A percentile compares a stretch with the other conserved stretches of the same genome.
Evolutionary conservation across 192 early-diverging fungal species (phyloP).

Genomic region (Coemansia sp.): DNA sequence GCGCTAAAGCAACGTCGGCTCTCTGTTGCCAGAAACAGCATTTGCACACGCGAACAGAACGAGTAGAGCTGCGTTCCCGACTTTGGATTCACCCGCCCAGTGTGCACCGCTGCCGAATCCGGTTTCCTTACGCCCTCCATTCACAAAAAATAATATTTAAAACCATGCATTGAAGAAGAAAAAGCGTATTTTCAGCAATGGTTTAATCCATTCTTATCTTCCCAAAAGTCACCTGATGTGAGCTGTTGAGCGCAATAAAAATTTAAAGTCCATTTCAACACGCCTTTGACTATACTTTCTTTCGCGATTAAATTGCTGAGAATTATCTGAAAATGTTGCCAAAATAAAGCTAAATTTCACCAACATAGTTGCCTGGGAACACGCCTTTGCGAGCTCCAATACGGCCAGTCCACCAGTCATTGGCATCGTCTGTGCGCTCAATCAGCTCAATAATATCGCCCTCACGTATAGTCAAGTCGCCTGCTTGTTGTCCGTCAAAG

Average conservation of each 20-base stretch:
- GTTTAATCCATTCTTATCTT: background rate
- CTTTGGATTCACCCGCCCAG: constrained; percentile 27
- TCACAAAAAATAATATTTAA: background rate
- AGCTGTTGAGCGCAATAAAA: no score
- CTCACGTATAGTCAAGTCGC: constrained; percentile 70
- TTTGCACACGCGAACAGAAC: constrained; percentile 42
- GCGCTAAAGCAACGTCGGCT: constrained; percentile 38
- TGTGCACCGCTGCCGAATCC: background rate
- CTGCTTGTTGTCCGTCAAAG: constrained; percentile 69
- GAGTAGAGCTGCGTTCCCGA: constrained; percentile 20
- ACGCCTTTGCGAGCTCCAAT: constrained; percentile 62
- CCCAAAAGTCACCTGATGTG: background rate
- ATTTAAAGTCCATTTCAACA: no score
- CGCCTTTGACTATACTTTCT: no score
- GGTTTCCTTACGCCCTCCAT: background rate
- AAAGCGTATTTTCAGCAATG: background rate
- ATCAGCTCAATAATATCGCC: constrained; percentile 72
- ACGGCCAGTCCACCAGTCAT: constrained; percentile 86
- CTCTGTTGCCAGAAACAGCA: constrained; percentile 39
- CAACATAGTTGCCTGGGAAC: constrained; percentile 67
- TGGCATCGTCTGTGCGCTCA: constrained; percentile 55
- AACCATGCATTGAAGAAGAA: background rate
- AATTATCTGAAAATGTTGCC: no score
- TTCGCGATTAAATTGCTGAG: no score
- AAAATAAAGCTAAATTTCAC: constrained; percentile 2